Base-by-base conservation (phyloP, 345 rosid genomes). In the Draba incana region DNA sequence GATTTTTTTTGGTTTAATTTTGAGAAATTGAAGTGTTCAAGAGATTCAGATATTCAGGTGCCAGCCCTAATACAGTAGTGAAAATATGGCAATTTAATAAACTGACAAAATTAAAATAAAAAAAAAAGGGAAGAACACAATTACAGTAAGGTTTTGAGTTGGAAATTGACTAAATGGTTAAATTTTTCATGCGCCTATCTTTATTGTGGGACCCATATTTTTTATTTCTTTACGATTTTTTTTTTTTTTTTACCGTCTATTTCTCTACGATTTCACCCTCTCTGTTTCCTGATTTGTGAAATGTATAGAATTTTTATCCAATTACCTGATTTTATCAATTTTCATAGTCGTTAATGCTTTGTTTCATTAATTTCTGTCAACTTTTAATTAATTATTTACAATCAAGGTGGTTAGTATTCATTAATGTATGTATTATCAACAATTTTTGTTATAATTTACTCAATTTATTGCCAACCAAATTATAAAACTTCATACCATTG, bases 351-450 rank as follows among this genome's bases (percentile, higher is more conserved):
- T 67, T 65, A 73, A 58, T 51, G 67, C 15, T 54, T 45, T 35
- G 48, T 54, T 59, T 58, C 50, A 58, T 27, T 49, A 10, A 51
- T 38, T 16, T 33, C 56, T 48, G 25, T 57, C 59, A 64, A 13
- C 39, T 57, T 27, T 49, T 41, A 57, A 64, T 66, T 50, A 59
- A 58, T 58, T 65, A 8, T 23, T 50, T 51, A 2, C 14, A 73
- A 66, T 73, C 47, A 33, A 73, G 68, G 62, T 73, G 56, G 77
- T 73, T 73, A 66, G 72, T 51, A 25, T 51, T 66, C 55, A 66
- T 73, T 51, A 73, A 73, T 57, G 70, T 47, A 47, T 48, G 31
- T 44, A 15, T 35, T 53, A 71, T 53, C 64, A 56, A 55, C 76
- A 45, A 0, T 44, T 45, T 25, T 44, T 42, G n/a, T 14, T 52